phyloP scores from a whole-genome alignment of 2,329 filamentous ascomycete genomes.

The Penicillium sp. region DNA sequence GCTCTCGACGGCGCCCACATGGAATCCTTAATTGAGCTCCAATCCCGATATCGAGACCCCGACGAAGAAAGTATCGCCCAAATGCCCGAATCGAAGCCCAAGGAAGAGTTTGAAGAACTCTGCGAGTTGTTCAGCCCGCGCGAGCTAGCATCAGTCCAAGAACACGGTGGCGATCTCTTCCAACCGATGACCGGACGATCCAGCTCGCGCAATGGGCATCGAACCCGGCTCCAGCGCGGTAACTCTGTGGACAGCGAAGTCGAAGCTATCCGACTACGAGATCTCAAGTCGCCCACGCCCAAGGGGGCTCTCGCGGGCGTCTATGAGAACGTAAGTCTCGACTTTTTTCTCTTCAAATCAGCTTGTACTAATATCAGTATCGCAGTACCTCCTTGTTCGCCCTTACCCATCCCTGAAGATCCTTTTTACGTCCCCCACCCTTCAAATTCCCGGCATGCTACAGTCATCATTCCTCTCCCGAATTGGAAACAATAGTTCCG shows the following conservation, averaged over 20 bases:
- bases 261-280: conserved; percentile 34
- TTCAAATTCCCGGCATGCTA: conserved; percentile 66
- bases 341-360: background rate
- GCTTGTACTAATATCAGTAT: background rate
- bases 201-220: conserved; percentile 3
- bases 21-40: conserved; percentile 57
- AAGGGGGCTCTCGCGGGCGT: conserved; percentile 41
- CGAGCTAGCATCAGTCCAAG: conserved; percentile 64
- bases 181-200: conserved; percentile 18
- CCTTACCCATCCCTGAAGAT: conserved; percentile 65
- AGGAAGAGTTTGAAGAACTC: conserved; percentile 64
- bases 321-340: conserved; percentile 55
- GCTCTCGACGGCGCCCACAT: conserved; percentile 66
- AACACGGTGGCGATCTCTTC: conserved; percentile 56
- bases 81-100: conserved; percentile 33
- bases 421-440: conserved; percentile 66
- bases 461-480: conserved; percentile 53
- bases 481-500: conserved; percentile 49
- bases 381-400: conserved; percentile 45
- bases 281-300: conserved; percentile 37
- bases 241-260: conserved; percentile 19
- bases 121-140: conserved; percentile 67
- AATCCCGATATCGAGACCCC: conserved; percentile 29
- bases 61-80: conserved; percentile 29
- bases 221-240: conserved; percentile 17